Percentiles rank a stretch among this genome's conserved stretches.
Evolutionary conservation across 2,329 filamentous ascomycete species (phyloP).

Genomic region (Aspergillus phoenicis): DNA sequence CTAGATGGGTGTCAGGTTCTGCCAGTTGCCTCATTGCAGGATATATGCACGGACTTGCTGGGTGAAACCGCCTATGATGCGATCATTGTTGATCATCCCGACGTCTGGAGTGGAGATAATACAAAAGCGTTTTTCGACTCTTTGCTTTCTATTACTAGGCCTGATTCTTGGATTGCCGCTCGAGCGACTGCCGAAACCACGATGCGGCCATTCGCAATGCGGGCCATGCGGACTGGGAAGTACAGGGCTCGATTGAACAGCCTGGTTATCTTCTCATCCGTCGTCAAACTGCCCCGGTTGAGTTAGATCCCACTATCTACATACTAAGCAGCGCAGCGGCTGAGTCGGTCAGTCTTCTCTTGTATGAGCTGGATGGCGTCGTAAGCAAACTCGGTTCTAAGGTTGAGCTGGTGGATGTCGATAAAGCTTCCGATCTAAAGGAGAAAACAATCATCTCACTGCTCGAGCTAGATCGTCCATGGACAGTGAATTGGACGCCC

Average conservation of each 20-base stretch:
- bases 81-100: background rate
- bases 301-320: background rate
- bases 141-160: background rate
- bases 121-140: background rate
- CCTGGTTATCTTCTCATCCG: background rate
- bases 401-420: conserved; percentile 8
- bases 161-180: background rate
- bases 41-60: background rate
- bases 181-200: background rate
- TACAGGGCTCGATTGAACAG: background rate
- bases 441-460: conserved; percentile 25
- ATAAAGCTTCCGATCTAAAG: conserved; percentile 13
- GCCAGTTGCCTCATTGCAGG: background rate
- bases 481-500: conserved; percentile 16
- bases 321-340: background rate
- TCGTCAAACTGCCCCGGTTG: background rate
- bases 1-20: background rate
- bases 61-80: background rate
- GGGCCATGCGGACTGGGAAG: background rate
- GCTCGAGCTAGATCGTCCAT: conserved; percentile 20
- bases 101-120: background rate
- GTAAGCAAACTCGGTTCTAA: background rate
- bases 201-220: background rate
- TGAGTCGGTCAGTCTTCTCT: no score
- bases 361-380: background rate